Evolutionary conservation across 768 basidiomycete species (phyloP).

Genomic region (Termitomyces sp.): DNA sequence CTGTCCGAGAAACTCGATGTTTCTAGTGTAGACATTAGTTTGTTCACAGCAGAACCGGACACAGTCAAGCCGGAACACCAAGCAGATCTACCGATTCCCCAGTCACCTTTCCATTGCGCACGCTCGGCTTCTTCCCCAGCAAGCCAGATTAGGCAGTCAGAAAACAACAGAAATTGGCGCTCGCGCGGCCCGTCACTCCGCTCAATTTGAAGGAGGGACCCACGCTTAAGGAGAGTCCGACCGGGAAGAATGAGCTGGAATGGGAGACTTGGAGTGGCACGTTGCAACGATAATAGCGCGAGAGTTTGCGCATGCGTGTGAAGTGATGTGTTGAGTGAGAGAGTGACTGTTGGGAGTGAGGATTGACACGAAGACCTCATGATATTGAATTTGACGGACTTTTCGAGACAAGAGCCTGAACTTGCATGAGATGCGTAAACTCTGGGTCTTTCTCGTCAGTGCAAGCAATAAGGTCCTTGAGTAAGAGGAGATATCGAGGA

Average conservation of each 20-base stretch:
- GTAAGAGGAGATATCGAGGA: slow-evolving; percentile 77
- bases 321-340: slow-evolving; percentile 73
- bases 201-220: slow-evolving; percentile 53
- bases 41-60: slow-evolving; percentile 10
- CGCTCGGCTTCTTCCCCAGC: slow-evolving; percentile 42
- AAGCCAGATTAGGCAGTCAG: slow-evolving; percentile 78
- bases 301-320: slow-evolving; percentile 76
- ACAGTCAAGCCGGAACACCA: slow-evolving; percentile 15
- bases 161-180: slow-evolving; percentile 77
- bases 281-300: slow-evolving; percentile 71
- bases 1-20: not conserved
- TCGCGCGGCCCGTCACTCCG: slow-evolving; percentile 43
- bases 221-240: slow-evolving; percentile 70
- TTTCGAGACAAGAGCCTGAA: slow-evolving; percentile 65
- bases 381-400: slow-evolving; percentile 38
- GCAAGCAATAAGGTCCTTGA: slow-evolving; percentile 74
- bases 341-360: slow-evolving; percentile 49
- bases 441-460: slow-evolving; percentile 67
- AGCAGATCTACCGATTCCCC: slow-evolving; percentile 24
- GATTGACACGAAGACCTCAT: not conserved
- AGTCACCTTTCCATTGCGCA: slow-evolving; percentile 25
- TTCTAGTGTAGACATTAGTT: slow-evolving; percentile 10
- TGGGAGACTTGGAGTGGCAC: slow-evolving; percentile 69
- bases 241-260: slow-evolving; percentile 78
- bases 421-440: slow-evolving; percentile 51